A percentile compares a stretch with the other conserved stretches of the same genome.
Evolutionary conservation across 2,329 filamentous ascomycete genomes (phyloP).

Genomic region (Ceratocystis cacaofunesta): DNA sequence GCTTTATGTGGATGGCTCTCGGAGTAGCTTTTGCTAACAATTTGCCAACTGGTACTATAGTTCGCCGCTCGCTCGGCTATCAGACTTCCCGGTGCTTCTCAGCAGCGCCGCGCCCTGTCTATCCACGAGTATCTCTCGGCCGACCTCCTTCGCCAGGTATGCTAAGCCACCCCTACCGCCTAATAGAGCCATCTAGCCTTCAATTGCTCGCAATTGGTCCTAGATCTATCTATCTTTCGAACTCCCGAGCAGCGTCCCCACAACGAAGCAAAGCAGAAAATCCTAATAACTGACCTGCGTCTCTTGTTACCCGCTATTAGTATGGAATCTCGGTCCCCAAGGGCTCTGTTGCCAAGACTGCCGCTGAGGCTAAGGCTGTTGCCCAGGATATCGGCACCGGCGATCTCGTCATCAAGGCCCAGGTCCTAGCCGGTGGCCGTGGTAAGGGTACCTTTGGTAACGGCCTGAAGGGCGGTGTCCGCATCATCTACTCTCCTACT

Average conservation of each 20-base stretch:
- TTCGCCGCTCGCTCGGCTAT: slow-evolving; percentile 28
- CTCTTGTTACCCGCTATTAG: slow-evolving; percentile 31
- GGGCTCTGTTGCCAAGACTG: slow-evolving; percentile 68
- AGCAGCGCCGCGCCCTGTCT: slow-evolving; percentile 79
- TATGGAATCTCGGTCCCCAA: slow-evolving; percentile 91
- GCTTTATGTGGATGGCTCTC: slow-evolving; percentile 12
- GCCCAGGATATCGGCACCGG: slow-evolving; percentile 83
- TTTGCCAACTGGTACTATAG: slow-evolving; percentile 19
- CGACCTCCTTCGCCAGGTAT: slow-evolving; percentile 66
- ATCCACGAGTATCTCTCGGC: slow-evolving; percentile 98
- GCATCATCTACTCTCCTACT: slow-evolving; percentile 96
- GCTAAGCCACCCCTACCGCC: background rate
- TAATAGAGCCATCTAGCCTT: background rate
- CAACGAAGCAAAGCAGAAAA: background rate
- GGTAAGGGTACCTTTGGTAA: slow-evolving; percentile 98
- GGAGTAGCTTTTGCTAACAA: slow-evolving; percentile 10
- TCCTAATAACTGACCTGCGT: slow-evolving; percentile 1
- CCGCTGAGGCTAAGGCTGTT: slow-evolving; percentile 78
- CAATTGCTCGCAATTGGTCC: background rate
- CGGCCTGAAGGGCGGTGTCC: slow-evolving; percentile 94
- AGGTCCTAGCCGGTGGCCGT: slow-evolving; percentile 92
- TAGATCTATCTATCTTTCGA: too few species aligned
- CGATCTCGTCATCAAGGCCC: slow-evolving; percentile 99
- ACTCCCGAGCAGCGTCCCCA: background rate
- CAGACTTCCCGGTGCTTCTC: slow-evolving; percentile 49